These are phyloP conservation scores for Trypanosoma brucei DNA, from an alignment of 208 protist species.

Conservation along the genomic window DNA sequence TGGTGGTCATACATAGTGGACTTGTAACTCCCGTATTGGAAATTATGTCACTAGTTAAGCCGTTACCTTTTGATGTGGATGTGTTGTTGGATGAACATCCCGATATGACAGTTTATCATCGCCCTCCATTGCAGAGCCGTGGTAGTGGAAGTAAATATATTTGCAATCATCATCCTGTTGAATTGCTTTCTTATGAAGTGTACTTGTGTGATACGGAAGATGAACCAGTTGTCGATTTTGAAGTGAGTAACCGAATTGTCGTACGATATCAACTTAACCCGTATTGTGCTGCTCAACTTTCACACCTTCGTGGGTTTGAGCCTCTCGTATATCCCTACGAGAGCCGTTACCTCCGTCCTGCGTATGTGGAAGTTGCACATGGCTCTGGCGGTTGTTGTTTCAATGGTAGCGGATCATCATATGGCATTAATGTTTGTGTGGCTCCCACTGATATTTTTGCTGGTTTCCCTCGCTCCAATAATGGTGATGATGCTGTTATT, in stretches of 20 bases:
- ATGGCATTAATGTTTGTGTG: slow-evolving; percentile 18
- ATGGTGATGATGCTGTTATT: slow-evolving; percentile 3
- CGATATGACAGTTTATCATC: slow-evolving; percentile 1
- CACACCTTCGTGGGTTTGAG: no score
- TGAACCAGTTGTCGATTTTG: slow-evolving; percentile 3
- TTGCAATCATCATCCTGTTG: neutral
- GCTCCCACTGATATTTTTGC: slow-evolving; percentile 14
- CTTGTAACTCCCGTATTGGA: neutral
- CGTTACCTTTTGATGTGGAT: slow-evolving; percentile 6
- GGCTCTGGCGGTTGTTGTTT: neutral
- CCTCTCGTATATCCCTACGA: no score
- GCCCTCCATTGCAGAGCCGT: slow-evolving; percentile 8
- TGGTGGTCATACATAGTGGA: neutral
- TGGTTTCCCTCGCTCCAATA: slow-evolving; percentile 1
- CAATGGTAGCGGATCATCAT: neutral
- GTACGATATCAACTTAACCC: slow-evolving; percentile 26
- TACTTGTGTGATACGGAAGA: neutral
- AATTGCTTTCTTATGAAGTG: neutral
- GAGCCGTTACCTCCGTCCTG: neutral
- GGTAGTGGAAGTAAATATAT: slow-evolving; percentile 7
- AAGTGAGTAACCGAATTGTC: slow-evolving; percentile 1
- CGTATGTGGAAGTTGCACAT: neutral
- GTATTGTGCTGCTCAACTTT: no score
- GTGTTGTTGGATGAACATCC: slow-evolving; percentile 1
- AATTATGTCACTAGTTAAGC: slow-evolving; percentile 1